Evolutionary conservation across 306 rosid species (phyloP).

Genomic region (Luffa aegyptiaca): DNA sequence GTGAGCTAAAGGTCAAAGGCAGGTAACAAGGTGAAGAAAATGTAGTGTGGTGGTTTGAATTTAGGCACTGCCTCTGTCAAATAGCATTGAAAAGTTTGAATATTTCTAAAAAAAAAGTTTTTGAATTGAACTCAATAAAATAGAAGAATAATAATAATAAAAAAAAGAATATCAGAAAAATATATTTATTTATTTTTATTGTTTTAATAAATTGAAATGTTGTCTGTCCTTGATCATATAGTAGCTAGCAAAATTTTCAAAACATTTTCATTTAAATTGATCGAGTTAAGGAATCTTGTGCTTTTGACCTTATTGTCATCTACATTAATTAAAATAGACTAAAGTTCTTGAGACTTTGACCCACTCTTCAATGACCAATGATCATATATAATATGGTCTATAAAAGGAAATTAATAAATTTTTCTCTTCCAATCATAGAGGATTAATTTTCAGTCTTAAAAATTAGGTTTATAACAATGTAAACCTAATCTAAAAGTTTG

Average conservation of each 20-base stretch:
- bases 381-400: neutral
- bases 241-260: neutral
- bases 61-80: neutral
- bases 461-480: neutral
- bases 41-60: neutral
- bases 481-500: neutral
- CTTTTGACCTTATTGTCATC: neutral
- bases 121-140: neutral
- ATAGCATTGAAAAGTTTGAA: neutral
- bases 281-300: neutral
- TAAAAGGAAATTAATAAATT: neutral
- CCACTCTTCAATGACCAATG: neutral
- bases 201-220: neutral
- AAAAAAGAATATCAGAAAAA: no score
- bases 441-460: neutral
- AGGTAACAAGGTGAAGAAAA: neutral
- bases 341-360: neutral
- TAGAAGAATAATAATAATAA: neutral
- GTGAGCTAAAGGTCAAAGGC: slow-evolving; percentile 2
- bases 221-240: neutral
- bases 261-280: neutral
- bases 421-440: neutral
- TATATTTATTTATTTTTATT: no score
- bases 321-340: neutral
- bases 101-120: neutral